Base-by-base conservation (phyloP, 371 early-diverging fungal genomes). In the Saksenaea oblongispora region DNA sequence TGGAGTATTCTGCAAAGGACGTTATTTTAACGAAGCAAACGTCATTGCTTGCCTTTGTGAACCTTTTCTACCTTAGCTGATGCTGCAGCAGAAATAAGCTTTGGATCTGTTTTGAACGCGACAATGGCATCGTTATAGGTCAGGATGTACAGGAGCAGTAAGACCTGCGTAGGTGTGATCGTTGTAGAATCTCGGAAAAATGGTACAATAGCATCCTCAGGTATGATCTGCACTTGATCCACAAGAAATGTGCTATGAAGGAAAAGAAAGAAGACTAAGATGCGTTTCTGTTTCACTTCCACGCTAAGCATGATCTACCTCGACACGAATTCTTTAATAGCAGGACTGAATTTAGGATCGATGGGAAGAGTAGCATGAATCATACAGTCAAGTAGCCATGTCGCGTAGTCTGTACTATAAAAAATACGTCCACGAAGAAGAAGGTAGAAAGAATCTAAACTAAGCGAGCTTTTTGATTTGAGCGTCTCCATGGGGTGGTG, bases 91-190 rank as follows among this genome's bases (percentile, higher is more conserved):
- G 68, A 53, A 14, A 66, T 60, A 8, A 69, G 56, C 36, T 74
- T 73, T 34, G 70, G 73, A 39, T 76, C 78, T 2, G 71, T 74
- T 58, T 66, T 68, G 44, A 67, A 68, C 0, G 73, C 67, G 60
- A 76, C 70, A 36, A 81, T 66, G 18, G 66, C 70, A 53, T 78
- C 75, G 55, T 81, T 79, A 57, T 66, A 80, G 18, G 60, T 51
- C 44, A 84, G 60, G 10, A 81, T 66, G 56, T 84, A 84, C 8
- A 82, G 54, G 5, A 72, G 34, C 51, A 84, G 59, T 9, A 84
- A 55, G 8, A 78, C 65, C 56, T 84, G 79, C 10, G 68, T 60
- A 8, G 82, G 73, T 3, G 78, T 67, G 31, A 74, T 66, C 1
- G 51, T 60, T 1, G 59, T 61, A 11, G 61, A 47, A 27, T 71